These are phyloP conservation scores for Halophytophthora batemanensis DNA, from an alignment of 352 stramenopile species.

Conservation along the genomic window DNA sequence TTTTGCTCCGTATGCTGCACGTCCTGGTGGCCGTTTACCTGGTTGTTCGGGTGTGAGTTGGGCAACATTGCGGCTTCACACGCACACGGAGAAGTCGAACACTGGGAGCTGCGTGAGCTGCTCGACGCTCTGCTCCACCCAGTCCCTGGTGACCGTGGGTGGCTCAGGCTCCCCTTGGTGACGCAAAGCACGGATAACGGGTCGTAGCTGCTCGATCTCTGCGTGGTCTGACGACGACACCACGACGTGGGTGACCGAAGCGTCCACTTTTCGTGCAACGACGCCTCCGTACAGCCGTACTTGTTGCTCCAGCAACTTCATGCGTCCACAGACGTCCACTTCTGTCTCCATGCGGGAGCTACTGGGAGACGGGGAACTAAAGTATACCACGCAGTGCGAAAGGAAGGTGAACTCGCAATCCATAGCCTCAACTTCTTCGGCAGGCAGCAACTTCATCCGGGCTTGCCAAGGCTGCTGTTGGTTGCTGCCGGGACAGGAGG, in stretches of 20 bases:
- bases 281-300: conserved; percentile 54
- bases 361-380: conserved; percentile 18
- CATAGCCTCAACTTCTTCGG: conserved; percentile 71
- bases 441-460: conserved; percentile 31
- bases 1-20: conserved; percentile 7
- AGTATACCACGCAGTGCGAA: conserved; percentile 70
- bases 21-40: too few relatives aligned
- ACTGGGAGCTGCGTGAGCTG: conserved; percentile 49
- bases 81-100: conserved; percentile 45
- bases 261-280: conserved; percentile 34
- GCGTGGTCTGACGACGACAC: conserved; percentile 22
- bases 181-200: conserved; percentile 45
- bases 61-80: conserved; percentile 23
- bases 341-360: conserved; percentile 14
- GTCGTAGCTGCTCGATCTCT: conserved; percentile 38
- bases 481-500: background rate
- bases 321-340: conserved; percentile 22
- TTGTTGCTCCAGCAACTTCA: conserved; percentile 60
- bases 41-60: too few relatives aligned
- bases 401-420: conserved; percentile 67
- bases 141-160: conserved; percentile 51
- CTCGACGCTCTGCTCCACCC: conserved; percentile 50
- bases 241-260: conserved; percentile 64
- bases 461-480: conserved; percentile 47
- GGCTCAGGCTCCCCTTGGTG: conserved; percentile 46